Evolutionary conservation across 495 filamentous ascomycete species (phyloP).

Genomic region (Penicillium turbatum): DNA sequence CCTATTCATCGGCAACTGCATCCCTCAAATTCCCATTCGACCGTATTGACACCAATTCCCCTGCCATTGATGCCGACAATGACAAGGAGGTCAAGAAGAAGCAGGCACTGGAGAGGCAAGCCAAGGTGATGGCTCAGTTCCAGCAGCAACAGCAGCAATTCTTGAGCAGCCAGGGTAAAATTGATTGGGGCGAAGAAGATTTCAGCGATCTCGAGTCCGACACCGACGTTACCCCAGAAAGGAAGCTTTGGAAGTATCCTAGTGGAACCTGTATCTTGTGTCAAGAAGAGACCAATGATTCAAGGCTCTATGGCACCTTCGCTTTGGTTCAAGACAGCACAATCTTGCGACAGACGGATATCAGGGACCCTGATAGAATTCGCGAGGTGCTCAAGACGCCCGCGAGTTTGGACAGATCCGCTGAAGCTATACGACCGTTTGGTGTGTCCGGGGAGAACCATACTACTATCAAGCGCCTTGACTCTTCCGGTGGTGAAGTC

Average conservation of each 20-base stretch:
- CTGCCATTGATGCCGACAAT: slow-evolving; percentile 56
- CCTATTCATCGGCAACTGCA: slow-evolving; percentile 59
- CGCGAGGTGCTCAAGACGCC: slow-evolving; percentile 77
- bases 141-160: slow-evolving; percentile 95
- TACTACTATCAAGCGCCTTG: slow-evolving; percentile 67
- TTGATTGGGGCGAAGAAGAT: slow-evolving; percentile 81
- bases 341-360: slow-evolving; percentile 80
- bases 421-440: slow-evolving; percentile 77
- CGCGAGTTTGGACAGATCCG: slow-evolving; percentile 73
- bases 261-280: slow-evolving; percentile 91
- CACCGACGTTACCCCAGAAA: slow-evolving; percentile 47
- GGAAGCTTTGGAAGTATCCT: slow-evolving; percentile 90
- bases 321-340: slow-evolving; percentile 82
- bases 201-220: slow-evolving; percentile 67
- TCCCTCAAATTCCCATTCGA: slow-evolving; percentile 50
- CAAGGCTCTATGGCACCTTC: slow-evolving; percentile 85
- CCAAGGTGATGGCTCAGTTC: slow-evolving; percentile 92
- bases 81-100: slow-evolving; percentile 83
- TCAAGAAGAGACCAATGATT: slow-evolving; percentile 91
- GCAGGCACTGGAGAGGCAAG: slow-evolving; percentile 82
- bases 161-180: slow-evolving; percentile 73
- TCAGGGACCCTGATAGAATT: slow-evolving; percentile 76
- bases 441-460: slow-evolving; percentile 86
- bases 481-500: slow-evolving; percentile 63
- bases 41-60: slow-evolving; percentile 53